These are phyloP conservation scores for Trichoderma koningiopsis DNA, from an alignment of 2,329 filamentous ascomycete genomes.

Conservation along the genomic window DNA sequence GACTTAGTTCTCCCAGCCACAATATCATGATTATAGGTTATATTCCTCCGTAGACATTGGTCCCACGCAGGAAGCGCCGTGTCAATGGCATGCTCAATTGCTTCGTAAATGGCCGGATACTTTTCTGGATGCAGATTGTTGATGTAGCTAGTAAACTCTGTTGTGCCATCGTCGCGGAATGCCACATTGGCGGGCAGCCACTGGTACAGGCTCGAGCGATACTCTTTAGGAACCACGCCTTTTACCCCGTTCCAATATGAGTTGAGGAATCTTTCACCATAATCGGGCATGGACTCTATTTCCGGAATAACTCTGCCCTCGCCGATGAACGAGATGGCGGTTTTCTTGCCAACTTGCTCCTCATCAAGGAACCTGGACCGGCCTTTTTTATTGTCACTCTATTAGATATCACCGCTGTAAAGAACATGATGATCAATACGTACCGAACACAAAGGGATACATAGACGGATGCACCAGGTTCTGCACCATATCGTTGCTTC, in stretches of 20 bases:
- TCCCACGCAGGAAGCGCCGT: conserved; percentile 46
- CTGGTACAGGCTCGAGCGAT: conserved; percentile 33
- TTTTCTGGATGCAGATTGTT: conserved; percentile 47
- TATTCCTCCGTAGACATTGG: conserved; percentile 42
- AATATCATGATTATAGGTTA: neutral
- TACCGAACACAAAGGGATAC: conserved; percentile 28
- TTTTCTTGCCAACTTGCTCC: conserved; percentile 31
- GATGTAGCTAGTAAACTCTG: conserved; percentile 46
- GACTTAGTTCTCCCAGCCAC: neutral
- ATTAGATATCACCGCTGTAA: neutral
- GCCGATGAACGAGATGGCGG: conserved; percentile 34
- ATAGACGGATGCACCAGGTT: conserved; percentile 13
- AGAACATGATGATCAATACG: neutral
- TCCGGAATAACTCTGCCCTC: conserved; percentile 29
- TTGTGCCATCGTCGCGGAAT: conserved; percentile 42
- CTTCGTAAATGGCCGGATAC: conserved; percentile 34
- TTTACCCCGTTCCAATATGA: neutral
- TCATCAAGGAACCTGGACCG: conserved; percentile 25
- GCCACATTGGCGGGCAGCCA: conserved; percentile 36
- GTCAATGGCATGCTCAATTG: conserved; percentile 40
- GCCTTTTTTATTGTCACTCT: neutral
- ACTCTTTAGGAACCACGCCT: conserved; percentile 7
- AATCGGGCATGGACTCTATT: neutral
- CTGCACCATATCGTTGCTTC: conserved; percentile 54
- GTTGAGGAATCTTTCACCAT: neutral